Base-by-base conservation (phyloP, 2,329 filamentous ascomycete genomes). In the Colletotrichum simmondsii region DNA sequence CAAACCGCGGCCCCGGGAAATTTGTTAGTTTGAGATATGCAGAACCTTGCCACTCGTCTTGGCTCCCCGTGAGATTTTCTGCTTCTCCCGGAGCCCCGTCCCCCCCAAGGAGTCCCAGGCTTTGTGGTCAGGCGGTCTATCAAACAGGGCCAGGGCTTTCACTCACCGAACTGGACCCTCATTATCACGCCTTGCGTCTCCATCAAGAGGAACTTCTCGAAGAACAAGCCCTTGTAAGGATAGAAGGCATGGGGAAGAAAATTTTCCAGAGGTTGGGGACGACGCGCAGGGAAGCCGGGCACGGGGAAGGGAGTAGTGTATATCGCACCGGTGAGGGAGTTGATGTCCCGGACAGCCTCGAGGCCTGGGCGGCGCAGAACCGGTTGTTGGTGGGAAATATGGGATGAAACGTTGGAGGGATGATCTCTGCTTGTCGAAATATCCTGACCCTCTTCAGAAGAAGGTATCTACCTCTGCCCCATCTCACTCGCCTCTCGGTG, bases 1-100 rank as follows among this genome's bases (percentile, higher is more conserved):
- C 59, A 74, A 72, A 68, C 72, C 72, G 54, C 46, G 64, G 59
- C 72, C 68, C 68, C 30, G 72, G 68, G 72, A 72, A 65, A 74
- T 74, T 74, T 72, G 68, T 56, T 30, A 54, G 64, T 68, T 74
- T 65, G 64, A 37, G 59, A 64, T 54, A 63, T 62, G 68, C 59
- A 65, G 35, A 61, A 60, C 63, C 68, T 56, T 42, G 49, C 32
- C 37, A 19, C n/a, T 30, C 30, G 26, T 70, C 19, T 26, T 46
- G 26, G 46, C 46, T 42, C 14, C 49, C 60, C 42, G 42, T 53
- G 60, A 10, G 28, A 46, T 52, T 53, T 46, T 46, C 42, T 46
- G 42, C 42, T 35, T 53, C 60, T 35, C 37, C 7, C 60, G 12
- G 26, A n/a, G 37, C 26, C 59, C 11, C 24, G 11, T 35, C 42